These are phyloP conservation scores for Fomitopsis schrenkii DNA, from an alignment of 1,284 basidiomycete genomes.

Conservation along the genomic window DNA sequence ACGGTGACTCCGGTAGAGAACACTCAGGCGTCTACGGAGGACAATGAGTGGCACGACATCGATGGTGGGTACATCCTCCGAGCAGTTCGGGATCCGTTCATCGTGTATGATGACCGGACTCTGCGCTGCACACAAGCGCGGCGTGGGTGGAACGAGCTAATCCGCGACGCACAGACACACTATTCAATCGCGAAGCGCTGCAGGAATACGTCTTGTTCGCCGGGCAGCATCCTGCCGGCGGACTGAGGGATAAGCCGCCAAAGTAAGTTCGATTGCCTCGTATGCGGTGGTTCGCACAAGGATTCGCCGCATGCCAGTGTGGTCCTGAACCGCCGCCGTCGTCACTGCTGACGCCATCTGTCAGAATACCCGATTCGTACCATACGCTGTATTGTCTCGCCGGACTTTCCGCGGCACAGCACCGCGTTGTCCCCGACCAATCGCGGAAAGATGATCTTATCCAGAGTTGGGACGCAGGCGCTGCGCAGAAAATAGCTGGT, in stretches of 20 bases:
- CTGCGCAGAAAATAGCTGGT: slow-evolving; percentile 26
- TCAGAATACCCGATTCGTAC: slow-evolving; percentile 78
- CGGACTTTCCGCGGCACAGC: slow-evolving; percentile 86
- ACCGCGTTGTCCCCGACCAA: slow-evolving; percentile 56
- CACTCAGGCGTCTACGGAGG: slow-evolving; percentile 27
- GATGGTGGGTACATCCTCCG: slow-evolving; percentile 44
- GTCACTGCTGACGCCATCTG: not conserved
- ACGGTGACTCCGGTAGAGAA: slow-evolving; percentile 11
- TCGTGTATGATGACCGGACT: not conserved
- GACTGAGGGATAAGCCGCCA: slow-evolving; percentile 92
- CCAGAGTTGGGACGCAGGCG: slow-evolving; percentile 37
- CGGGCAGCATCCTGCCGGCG: slow-evolving; percentile 82
- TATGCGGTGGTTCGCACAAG: not conserved
- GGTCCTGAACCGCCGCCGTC: not conserved
- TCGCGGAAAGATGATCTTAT: slow-evolving; percentile 38
- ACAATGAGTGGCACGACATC: slow-evolving; percentile 54
- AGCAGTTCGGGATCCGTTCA: not conserved
- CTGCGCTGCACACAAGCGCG: not conserved
- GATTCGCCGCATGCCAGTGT: not conserved
- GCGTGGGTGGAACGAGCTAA: not conserved
- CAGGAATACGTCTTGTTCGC: slow-evolving; percentile 88
- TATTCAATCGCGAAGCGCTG: slow-evolving; percentile 62
- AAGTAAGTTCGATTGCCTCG: slow-evolving; percentile 51
- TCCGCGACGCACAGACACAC: slow-evolving; percentile 37
- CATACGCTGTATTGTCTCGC: slow-evolving; percentile 90